Evolutionary conservation across 768 basidiomycete genomes (phyloP).

Genomic region (Lactifluus pinguis): DNA sequence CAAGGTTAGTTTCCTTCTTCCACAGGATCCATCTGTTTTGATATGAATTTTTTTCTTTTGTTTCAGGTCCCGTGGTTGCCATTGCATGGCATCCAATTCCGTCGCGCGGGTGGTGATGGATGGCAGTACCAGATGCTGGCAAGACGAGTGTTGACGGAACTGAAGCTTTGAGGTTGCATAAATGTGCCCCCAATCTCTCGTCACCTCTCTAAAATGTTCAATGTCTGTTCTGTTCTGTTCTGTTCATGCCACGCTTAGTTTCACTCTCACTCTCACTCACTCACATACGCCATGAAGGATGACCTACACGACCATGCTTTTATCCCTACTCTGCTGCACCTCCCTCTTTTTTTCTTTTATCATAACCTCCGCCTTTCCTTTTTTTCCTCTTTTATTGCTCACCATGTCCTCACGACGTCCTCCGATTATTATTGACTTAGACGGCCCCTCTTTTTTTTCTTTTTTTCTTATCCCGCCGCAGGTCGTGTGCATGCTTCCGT

Average conservation of each 20-base stretch:
- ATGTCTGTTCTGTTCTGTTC: background rate
- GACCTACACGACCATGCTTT: background rate
- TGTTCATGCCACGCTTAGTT: background rate
- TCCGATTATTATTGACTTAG: constrained; percentile 1
- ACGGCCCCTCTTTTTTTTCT: background rate
- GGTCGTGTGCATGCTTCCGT: background rate
- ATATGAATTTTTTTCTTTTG: constrained; percentile 22
- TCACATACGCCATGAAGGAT: background rate
- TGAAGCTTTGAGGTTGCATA: constrained; percentile 70
- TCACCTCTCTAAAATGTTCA: background rate
- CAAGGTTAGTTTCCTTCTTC: constrained; percentile 46
- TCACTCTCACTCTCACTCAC: background rate
- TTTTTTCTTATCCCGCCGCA: background rate
- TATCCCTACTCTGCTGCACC: background rate
- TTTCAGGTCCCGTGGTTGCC: constrained; percentile 84
- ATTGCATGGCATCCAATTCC: constrained; percentile 91
- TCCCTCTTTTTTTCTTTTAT: background rate
- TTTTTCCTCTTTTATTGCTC: background rate
- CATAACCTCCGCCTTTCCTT: background rate
- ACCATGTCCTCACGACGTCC: background rate
- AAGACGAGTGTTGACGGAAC: constrained; percentile 75
- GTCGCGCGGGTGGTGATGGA: constrained; percentile 79
- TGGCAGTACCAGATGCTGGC: constrained; percentile 99
- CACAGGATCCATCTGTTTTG: too few relatives aligned
- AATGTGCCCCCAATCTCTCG: background rate